Evolutionary conservation across 768 basidiomycete species (phyloP).

Genomic region (Holtermannia corniformis): DNA sequence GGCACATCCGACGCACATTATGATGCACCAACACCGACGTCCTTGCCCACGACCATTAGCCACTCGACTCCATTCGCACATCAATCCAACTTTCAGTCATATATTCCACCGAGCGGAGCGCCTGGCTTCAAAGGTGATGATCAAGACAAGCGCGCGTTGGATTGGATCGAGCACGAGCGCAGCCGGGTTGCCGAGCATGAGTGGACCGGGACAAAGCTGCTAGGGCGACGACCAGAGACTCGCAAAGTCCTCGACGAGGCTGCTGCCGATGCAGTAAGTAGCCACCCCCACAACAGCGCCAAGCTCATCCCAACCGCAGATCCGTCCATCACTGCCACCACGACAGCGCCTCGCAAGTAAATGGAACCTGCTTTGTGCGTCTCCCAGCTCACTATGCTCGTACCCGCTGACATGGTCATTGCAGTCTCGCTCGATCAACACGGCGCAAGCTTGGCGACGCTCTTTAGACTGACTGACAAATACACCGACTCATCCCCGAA

Average conservation of each 20-base stretch:
- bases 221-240: conserved; percentile 26
- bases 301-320: conserved; percentile 5
- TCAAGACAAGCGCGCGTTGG: background rate
- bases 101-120: conserved; percentile 31
- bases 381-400: background rate
- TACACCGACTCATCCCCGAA: conserved; percentile 19
- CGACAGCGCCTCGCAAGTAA: conserved; percentile 30
- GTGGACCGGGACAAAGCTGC: conserved; percentile 13
- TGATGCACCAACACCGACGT: conserved; percentile 1
- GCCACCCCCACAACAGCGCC: too few species aligned
- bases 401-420: background rate
- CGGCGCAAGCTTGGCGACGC: conserved; percentile 80
- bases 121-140: conserved; percentile 19
- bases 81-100: conserved; percentile 12
- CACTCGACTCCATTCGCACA: conserved; percentile 34
- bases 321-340: conserved; percentile 26
- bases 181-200: background rate
- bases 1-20: background rate
- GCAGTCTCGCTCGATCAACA: conserved; percentile 75
- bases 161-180: background rate
- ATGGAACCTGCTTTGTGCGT: conserved; percentile 37
- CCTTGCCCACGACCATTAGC: conserved; percentile 22
- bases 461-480: conserved; percentile 49
- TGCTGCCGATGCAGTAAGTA: conserved; percentile 25
- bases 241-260: conserved; percentile 11